Evolutionary conservation across 2,329 filamentous ascomycete species (phyloP).

Genomic region (Chlorencoelia australis): DNA sequence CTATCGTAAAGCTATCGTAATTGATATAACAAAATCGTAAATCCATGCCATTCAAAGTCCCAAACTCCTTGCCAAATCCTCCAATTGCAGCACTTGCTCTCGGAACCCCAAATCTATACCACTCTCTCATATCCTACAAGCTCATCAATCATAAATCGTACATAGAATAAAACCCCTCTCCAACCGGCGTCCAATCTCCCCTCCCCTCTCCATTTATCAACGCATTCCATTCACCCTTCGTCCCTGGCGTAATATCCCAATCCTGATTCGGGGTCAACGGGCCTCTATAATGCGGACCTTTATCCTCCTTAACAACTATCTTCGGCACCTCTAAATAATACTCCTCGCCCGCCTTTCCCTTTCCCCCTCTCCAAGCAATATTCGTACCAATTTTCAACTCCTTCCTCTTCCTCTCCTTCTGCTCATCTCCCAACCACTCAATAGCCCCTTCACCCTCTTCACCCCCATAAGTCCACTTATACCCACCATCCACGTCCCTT

Average conservation of each 20-base stretch:
- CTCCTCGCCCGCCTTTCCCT: constrained; percentile 5
- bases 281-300: constrained; percentile 30
- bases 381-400: constrained; percentile 14
- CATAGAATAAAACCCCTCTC: constrained; percentile 38
- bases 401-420: constrained; percentile 6
- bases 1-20: too few relatives aligned
- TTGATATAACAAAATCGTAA: too few relatives aligned
- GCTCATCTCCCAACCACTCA: constrained; percentile 28
- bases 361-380: constrained; percentile 16
- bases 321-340: background rate
- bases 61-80: too few relatives aligned
- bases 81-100: constrained; percentile 27
- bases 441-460: constrained; percentile 36
- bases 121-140: background rate
- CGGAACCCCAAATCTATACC: constrained; percentile 5
- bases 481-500: constrained; percentile 45
- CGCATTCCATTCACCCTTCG: constrained; percentile 52
- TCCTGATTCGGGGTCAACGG: constrained; percentile 48
- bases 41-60: too few relatives aligned
- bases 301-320: constrained; percentile 12
- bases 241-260: constrained; percentile 53
- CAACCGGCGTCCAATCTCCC: constrained; percentile 36
- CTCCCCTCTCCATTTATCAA: constrained; percentile 40
- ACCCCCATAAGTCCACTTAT: constrained; percentile 46
- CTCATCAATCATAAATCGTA: background rate